Evolutionary conservation across 2,329 filamentous ascomycete genomes (phyloP), one percentile per base, ranked within the genome.

Genomic region (Fusarium begoniae): DNA sequence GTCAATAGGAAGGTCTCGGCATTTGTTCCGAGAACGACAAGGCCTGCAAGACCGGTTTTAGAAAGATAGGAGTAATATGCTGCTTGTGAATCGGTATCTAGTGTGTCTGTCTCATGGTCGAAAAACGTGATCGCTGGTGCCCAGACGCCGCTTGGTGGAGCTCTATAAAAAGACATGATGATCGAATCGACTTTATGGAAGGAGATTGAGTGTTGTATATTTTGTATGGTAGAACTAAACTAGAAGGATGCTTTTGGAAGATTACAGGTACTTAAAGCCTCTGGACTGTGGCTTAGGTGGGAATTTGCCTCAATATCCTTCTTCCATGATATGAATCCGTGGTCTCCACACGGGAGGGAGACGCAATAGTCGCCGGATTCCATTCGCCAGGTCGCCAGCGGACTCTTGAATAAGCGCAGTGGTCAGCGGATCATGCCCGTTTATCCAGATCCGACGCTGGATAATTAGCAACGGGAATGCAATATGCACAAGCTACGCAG

Each of bases 1-100:
- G 88, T 90, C 35, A 89, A 72, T 40, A 90, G 83, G 77, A 89
- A 88, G 17, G 87, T 85, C 75, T 90, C 88, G 17, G 87, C 86
- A 75, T 89, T 89, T 37, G 87, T 89, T 32, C 87, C 88, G 32
- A 89, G 83, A 57, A 89, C 84, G 15, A 89, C 86, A 10, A 89
- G 82, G 6, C 88, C 88, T 0, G 85, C 81, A 6, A 89, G 83
- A 2, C 87, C 86, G 3, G 84, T 85, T 20, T 78, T 82, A 11
- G 87, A 85, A 8, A 89, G 83, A 74, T 89, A 88, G 4, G 82
- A 72, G 78, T 85, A 89, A 78, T 89, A 89, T 74, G 85, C 82
- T 35, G 82, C 80, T 69, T 89, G 88, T 5, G 86, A 78, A 13
- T 79, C 80, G 11, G 86, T 81, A 68, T 88, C 85, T 38, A 89